phyloP scores from a whole-genome alignment of 2,329 filamentous ascomycete genomes.

The Rhynchosporium agropyri region DNA sequence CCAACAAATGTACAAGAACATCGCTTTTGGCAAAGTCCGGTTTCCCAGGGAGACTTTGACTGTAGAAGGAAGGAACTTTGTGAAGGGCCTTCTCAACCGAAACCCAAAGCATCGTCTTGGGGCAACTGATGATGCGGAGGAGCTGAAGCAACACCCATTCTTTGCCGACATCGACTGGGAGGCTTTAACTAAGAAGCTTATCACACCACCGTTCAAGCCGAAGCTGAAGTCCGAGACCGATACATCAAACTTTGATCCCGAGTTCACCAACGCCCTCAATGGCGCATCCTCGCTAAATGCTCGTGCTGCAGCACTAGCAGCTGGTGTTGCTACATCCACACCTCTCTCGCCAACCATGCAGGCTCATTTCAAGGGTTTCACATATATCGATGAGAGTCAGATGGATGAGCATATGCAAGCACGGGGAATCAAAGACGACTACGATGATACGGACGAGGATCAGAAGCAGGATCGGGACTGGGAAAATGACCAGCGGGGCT shows the following conservation, averaged over 20 bases:
- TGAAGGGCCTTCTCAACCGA: slow-evolving; percentile 94
- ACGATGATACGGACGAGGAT: slow-evolving; percentile 64
- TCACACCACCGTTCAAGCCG: slow-evolving; percentile 96
- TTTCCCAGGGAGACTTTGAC: slow-evolving; percentile 95
- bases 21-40: slow-evolving; percentile 96
- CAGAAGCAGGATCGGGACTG: slow-evolving; percentile 51
- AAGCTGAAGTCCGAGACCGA: slow-evolving; percentile 95
- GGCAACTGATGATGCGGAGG: slow-evolving; percentile 86
- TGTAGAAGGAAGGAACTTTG: slow-evolving; percentile 93
- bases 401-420: slow-evolving; percentile 81
- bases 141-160: slow-evolving; percentile 92
- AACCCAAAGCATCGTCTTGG: slow-evolving; percentile 96
- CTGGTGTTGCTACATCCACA: slow-evolving; percentile 85
- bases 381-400: slow-evolving; percentile 96
- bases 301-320: slow-evolving; percentile 81
- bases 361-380: slow-evolving; percentile 98
- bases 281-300: slow-evolving; percentile 88
- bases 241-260: slow-evolving; percentile 97
- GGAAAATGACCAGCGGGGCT: slow-evolving; percentile 46
- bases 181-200: slow-evolving; percentile 82
- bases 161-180: slow-evolving; percentile 95
- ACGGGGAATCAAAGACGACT: slow-evolving; percentile 50
- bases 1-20: slow-evolving; percentile 99
- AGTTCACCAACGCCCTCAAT: slow-evolving; percentile 94
- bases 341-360: slow-evolving; percentile 94